These are phyloP conservation scores for Geotrichum klebahnii DNA, from an alignment of 1,139 yeast genomes.

Conservation along the genomic window DNA sequence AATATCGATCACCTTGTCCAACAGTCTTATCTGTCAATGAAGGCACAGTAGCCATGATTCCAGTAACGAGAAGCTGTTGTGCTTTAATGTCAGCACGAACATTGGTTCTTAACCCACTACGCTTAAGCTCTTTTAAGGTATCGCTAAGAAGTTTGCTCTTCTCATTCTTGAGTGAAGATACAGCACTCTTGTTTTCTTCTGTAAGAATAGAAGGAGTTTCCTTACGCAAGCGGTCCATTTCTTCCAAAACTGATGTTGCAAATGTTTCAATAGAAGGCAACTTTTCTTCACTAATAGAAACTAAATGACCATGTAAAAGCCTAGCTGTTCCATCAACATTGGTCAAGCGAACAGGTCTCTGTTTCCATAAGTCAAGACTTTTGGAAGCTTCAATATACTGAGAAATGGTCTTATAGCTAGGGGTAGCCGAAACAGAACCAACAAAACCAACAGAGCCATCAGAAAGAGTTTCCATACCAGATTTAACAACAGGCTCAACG, in stretches of 20 bases:
- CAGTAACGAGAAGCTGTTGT: constrained; percentile 58
- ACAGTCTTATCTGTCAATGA: constrained; percentile 45
- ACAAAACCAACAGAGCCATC: constrained; percentile 25
- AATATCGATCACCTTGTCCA: constrained; percentile 55
- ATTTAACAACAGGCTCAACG: constrained; percentile 49
- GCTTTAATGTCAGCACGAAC: constrained; percentile 61
- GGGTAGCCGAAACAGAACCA: constrained; percentile 6
- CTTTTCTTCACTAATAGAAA: constrained; percentile 26
- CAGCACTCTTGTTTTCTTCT: constrained; percentile 68
- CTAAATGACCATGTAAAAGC: constrained; percentile 26
- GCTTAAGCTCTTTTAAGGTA: constrained; percentile 64
- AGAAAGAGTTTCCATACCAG: constrained; percentile 17
- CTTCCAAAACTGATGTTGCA: constrained; percentile 52
- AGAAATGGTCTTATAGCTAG: constrained; percentile 21
- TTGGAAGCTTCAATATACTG: constrained; percentile 28
- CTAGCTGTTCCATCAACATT: constrained; percentile 45
- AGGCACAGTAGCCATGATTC: constrained; percentile 54
- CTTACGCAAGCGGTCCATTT: constrained; percentile 58
- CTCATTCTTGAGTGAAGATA: constrained; percentile 72
- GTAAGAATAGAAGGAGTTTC: constrained; percentile 73
- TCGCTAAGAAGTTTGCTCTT: constrained; percentile 76
- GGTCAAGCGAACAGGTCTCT: constrained; percentile 54
- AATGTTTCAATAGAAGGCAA: constrained; percentile 48
- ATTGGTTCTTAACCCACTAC: constrained; percentile 68
- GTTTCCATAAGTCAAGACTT: constrained; percentile 46